Percentiles rank a stretch among this genome's conserved stretches.
Conservation (phyloP, 257 asterid genomes). For the Echium plantagineum region DNA sequence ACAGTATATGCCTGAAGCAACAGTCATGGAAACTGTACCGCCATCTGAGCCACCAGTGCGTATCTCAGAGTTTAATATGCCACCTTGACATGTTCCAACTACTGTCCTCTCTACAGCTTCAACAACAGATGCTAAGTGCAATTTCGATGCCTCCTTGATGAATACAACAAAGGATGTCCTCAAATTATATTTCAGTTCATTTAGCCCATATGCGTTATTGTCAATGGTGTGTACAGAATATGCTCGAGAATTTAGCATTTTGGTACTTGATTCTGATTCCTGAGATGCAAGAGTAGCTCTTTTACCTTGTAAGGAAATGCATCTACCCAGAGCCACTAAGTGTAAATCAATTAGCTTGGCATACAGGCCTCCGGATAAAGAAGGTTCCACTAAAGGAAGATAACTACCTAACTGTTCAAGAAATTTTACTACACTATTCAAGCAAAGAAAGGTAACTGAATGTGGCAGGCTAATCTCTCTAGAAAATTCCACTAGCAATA, state of each 20-base stretch:
- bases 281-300: conserved; percentile 54
- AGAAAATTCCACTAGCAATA: conserved; percentile 51
- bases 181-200: conserved; percentile 43
- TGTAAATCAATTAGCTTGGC: conserved; percentile 55
- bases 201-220: conserved; percentile 28
- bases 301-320: conserved; percentile 74
- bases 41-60: conserved; percentile 44
- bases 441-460: conserved; percentile 36
- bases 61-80: conserved; percentile 51
- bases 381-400: conserved; percentile 47
- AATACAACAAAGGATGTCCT: conserved; percentile 53
- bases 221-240: conserved; percentile 18
- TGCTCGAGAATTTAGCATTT: conserved; percentile 23
- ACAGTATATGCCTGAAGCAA: conserved; percentile 82
- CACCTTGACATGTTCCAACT: conserved; percentile 63
- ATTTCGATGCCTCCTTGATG: conserved; percentile 52
- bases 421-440: conserved; percentile 66
- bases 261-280: conserved; percentile 41
- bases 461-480: conserved; percentile 27
- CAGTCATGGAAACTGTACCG: conserved; percentile 54
- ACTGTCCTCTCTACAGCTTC: conserved; percentile 86
- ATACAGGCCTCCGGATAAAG: conserved; percentile 43
- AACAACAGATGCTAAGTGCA: conserved; percentile 52
- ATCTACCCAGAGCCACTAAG: conserved; percentile 67
- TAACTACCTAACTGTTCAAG: conserved; percentile 64